These are phyloP conservation scores for Comarum palustre DNA, from an alignment of 306 rosid genomes.

Conservation along the genomic window DNA sequence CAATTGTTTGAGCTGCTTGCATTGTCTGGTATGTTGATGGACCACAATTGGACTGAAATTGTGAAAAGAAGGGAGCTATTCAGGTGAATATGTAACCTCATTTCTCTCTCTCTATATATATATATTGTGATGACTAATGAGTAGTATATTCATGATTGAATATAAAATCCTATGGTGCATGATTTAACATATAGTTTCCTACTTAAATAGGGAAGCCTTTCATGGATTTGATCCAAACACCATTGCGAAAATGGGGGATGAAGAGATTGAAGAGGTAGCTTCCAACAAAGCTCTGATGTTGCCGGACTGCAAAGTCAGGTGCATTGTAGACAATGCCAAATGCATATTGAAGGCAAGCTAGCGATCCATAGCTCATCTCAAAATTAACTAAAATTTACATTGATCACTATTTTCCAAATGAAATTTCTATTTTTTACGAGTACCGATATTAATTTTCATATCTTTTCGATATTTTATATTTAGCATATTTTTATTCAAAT, in stretches of 20 bases:
- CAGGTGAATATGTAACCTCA: slow-evolving; percentile 44
- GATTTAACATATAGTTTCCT: neutral
- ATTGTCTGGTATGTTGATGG: slow-evolving; percentile 90
- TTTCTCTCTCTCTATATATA: neutral
- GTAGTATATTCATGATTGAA: neutral
- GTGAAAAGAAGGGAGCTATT: slow-evolving; percentile 75
- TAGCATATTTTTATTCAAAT: no score
- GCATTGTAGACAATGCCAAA: slow-evolving; percentile 87
- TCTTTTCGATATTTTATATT: no score
- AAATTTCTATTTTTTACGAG: no score
- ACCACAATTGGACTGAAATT: slow-evolving; percentile 96
- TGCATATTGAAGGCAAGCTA: slow-evolving; percentile 80
- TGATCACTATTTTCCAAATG: neutral
- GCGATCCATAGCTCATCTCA: neutral
- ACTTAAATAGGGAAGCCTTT: slow-evolving; percentile 59
- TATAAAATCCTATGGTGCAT: neutral
- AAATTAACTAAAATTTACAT: neutral
- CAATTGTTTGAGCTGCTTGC: slow-evolving; percentile 96
- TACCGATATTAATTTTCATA: no score
- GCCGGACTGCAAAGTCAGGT: slow-evolving; percentile 73
- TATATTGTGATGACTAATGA: neutral
- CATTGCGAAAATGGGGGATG: slow-evolving; percentile 89
- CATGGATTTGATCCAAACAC: slow-evolving; percentile 62
- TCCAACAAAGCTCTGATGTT: slow-evolving; percentile 66
- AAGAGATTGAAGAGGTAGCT: slow-evolving; percentile 63